These are phyloP conservation scores for Myxozyma vanderwaltii DNA, from an alignment of 805 yeast species.

Conservation along the genomic window DNA sequence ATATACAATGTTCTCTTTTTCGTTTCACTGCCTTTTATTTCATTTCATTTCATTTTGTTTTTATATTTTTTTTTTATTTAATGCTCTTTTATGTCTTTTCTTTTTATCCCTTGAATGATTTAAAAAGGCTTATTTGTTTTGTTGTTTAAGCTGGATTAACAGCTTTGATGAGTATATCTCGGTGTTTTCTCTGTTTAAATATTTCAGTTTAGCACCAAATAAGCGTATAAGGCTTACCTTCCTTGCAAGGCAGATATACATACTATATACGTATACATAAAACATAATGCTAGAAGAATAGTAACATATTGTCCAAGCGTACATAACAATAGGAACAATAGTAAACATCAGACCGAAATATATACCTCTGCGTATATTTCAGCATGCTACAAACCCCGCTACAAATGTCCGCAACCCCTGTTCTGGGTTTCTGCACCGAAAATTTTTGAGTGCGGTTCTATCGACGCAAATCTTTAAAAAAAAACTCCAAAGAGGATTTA, in stretches of 20 bases:
- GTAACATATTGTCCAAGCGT: not conserved
- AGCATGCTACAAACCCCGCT: not conserved
- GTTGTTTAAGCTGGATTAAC: not conserved
- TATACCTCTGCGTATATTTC: not conserved
- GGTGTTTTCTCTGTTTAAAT: not conserved
- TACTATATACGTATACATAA: too few relatives aligned
- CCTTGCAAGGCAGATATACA: too few relatives aligned
- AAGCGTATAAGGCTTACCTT: too few relatives aligned
- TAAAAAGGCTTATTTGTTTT: not conserved
- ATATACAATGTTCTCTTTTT: too few relatives aligned
- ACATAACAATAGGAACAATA: not conserved
- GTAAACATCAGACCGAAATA: not conserved
- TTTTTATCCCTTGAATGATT: not conserved
- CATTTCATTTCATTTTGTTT: too few relatives aligned
- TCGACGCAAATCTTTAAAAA: not conserved
- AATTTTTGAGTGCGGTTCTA: constrained; percentile 9
- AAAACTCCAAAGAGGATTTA: not conserved
- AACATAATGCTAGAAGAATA: too few relatives aligned
- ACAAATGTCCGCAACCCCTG: not conserved
- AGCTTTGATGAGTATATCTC: not conserved
- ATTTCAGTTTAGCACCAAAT: too few relatives aligned
- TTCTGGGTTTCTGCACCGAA: constrained; percentile 1
- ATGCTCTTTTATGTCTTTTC: not conserved
- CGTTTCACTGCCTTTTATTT: too few relatives aligned
- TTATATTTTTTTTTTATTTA: too few relatives aligned